phyloP scores from a whole-genome alignment of 371 early-diverging fungal genomes.

The Syncephalastrum sp. region DNA sequence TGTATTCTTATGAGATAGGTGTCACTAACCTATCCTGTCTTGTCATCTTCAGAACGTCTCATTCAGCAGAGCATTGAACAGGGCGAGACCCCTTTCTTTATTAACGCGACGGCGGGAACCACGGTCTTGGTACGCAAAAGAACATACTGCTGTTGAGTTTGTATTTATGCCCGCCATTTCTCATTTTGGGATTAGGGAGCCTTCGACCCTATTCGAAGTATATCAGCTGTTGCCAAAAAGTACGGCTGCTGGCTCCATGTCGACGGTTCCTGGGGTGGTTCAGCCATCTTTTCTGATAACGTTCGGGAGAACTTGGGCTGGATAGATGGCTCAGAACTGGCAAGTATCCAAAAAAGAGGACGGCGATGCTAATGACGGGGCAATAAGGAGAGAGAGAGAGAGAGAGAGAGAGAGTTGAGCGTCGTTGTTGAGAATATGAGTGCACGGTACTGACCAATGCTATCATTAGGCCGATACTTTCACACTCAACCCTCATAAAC shows the following conservation, averaged over 20 bases:
- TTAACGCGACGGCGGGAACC: slow-evolving; percentile 87
- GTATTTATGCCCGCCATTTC: background rate
- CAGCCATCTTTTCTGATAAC: slow-evolving; percentile 59
- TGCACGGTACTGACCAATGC: too few species aligned
- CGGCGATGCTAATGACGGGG: background rate
- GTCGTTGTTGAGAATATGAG: too few species aligned
- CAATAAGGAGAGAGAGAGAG: background rate
- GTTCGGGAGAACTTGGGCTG: slow-evolving; percentile 40
- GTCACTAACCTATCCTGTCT: background rate
- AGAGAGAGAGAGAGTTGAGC: too few species aligned
- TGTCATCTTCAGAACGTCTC: slow-evolving; percentile 35
- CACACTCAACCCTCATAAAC: slow-evolving; percentile 85
- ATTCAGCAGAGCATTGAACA: slow-evolving; percentile 43
- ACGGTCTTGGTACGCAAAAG: slow-evolving; percentile 65
- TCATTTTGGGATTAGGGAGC: slow-evolving; percentile 50
- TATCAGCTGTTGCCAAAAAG: slow-evolving; percentile 58
- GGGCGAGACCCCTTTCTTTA: slow-evolving; percentile 71
- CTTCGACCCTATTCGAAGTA: slow-evolving; percentile 73
- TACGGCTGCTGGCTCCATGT: slow-evolving; percentile 82
- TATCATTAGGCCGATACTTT: slow-evolving; percentile 62
- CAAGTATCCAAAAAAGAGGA: slow-evolving; percentile 18
- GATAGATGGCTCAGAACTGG: slow-evolving; percentile 54
- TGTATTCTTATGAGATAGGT: background rate
- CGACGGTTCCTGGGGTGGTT: slow-evolving; percentile 87
- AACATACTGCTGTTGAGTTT: background rate